A percentile compares a stretch with the other conserved stretches of the same genome.
These are phyloP conservation scores for Chimonanthus praecox DNA, from an alignment of 164 flowering plant genomes.

Conservation along the genomic window DNA sequence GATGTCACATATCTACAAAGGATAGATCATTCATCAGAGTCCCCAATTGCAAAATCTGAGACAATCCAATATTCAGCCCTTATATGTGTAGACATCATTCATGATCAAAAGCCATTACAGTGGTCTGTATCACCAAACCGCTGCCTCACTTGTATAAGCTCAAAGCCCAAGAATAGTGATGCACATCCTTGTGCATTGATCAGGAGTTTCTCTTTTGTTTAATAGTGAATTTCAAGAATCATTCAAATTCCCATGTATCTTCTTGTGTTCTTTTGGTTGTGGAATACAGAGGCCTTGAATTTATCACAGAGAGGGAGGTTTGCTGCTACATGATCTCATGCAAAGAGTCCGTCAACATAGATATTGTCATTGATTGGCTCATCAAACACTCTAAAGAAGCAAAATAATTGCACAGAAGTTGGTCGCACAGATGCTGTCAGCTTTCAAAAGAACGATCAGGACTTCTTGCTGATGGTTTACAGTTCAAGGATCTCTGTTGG, in stretches of 20 bases:
- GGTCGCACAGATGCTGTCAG: neutral
- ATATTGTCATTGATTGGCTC: constrained; percentile 76
- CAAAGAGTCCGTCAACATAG: constrained; percentile 78
- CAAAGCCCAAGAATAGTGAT: neutral
- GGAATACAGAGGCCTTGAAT: constrained; percentile 54
- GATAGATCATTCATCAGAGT: neutral
- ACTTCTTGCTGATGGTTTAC: neutral
- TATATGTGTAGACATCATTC: neutral
- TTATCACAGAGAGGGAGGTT: constrained; percentile 65
- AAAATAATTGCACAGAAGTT: constrained; percentile 21
- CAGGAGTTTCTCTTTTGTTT: neutral
- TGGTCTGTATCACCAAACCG: neutral
- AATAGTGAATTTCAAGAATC: neutral
- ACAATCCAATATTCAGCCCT: neutral
- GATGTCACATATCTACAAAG: neutral
- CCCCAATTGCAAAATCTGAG: too few relatives aligned
- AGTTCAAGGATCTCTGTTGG: neutral
- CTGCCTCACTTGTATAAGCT: neutral
- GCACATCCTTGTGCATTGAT: neutral
- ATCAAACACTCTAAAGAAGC: constrained; percentile 81
- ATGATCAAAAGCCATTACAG: neutral
- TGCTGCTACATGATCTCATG: constrained; percentile 92
- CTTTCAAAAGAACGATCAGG: neutral
- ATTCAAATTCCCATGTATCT: neutral
- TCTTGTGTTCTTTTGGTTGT: neutral